Evolutionary conservation across 140 eudicot genomes (phyloP).

Genomic region (Cichorium intybus): DNA sequence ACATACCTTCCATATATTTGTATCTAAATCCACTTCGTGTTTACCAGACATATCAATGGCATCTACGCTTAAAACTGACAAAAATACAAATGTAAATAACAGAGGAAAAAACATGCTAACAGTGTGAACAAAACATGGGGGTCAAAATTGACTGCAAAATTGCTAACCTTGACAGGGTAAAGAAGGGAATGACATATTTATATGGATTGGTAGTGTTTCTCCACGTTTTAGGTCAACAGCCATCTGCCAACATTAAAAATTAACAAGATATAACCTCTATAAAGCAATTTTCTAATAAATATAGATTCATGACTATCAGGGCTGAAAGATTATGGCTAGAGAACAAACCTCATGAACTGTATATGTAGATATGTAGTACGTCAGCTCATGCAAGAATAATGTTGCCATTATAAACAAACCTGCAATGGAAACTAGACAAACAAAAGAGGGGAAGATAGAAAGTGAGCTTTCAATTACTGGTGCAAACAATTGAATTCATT

Average conservation of each 20-base stretch:
- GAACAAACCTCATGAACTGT: conserved; percentile 82
- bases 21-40: conserved; percentile 99
- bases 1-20: conserved; percentile 98
- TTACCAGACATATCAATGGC: conserved; percentile 99
- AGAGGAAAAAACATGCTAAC: background rate
- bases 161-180: conserved; percentile 93
- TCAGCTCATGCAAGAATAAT: conserved; percentile 82
- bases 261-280: conserved; percentile 3
- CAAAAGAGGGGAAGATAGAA: conserved; percentile 8
- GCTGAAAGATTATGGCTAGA: background rate
- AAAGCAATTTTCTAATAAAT: background rate
- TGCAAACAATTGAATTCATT: background rate
- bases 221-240: conserved; percentile 96
- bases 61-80: conserved; percentile 88
- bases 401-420: conserved; percentile 93
- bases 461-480: conserved; percentile 9
- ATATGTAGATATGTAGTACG: conserved; percentile 79
- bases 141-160: conserved; percentile 1
- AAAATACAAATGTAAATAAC: conserved; percentile 11
- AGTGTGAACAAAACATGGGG: conserved; percentile 1
- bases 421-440: conserved; percentile 63
- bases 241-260: conserved; percentile 58
- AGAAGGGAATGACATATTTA: conserved; percentile 94
- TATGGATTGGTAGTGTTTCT: conserved; percentile 95
- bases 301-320: background rate